Conservation (phyloP, 2,329 filamentous ascomycete species). For the Nemania abortiva region DNA sequence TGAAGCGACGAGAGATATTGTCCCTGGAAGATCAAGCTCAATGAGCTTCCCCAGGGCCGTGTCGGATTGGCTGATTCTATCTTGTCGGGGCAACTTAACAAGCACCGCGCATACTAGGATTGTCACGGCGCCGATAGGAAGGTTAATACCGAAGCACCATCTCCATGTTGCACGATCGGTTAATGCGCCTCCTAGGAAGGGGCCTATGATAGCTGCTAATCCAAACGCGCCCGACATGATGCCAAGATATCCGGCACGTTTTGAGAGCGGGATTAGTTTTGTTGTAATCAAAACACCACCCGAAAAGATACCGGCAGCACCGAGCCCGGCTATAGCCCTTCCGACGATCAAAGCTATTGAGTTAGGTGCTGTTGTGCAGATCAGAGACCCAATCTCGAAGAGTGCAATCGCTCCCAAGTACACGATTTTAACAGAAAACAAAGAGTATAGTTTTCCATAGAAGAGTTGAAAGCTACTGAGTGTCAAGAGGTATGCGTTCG, state of each 20-base stretch:
- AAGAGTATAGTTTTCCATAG: constrained; percentile 47
- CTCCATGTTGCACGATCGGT: constrained; percentile 32
- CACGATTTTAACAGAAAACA: constrained; percentile 38
- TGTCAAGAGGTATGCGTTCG: constrained; percentile 54
- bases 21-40: constrained; percentile 45
- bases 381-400: constrained; percentile 65
- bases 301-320: constrained; percentile 14
- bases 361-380: constrained; percentile 61
- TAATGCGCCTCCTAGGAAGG: constrained; percentile 33
- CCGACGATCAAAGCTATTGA: constrained; percentile 14
- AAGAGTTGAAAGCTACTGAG: constrained; percentile 50
- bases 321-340: constrained; percentile 11
- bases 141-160: constrained; percentile 48
- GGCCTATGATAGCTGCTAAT: constrained; percentile 35
- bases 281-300: constrained; percentile 28
- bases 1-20: constrained; percentile 45
- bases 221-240: constrained; percentile 34
- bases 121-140: constrained; percentile 52
- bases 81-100: background rate
- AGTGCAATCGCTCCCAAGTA: constrained; percentile 59
- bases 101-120: constrained; percentile 6
- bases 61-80: constrained; percentile 1
- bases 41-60: constrained; percentile 34
- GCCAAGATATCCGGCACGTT: constrained; percentile 32
- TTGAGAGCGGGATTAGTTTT: constrained; percentile 26